Evolutionary conservation across 306 rosid species (phyloP), one percentile per base, ranked within the genome.

Genomic region (Fragaria nilgerrensis): DNA sequence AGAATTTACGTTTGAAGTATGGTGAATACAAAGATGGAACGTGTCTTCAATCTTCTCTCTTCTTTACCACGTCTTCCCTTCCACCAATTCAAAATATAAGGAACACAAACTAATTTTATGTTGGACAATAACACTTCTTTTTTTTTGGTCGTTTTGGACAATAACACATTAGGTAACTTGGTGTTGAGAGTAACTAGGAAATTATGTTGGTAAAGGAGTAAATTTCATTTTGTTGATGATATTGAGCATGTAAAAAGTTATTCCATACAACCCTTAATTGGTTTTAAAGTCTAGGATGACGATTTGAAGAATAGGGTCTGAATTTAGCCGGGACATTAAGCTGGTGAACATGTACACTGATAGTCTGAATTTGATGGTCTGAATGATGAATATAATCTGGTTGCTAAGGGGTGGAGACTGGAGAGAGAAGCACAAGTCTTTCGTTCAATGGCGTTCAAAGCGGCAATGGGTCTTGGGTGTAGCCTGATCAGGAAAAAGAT

Each of bases 401-500:
- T 80, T 58, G 22, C 23, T 3, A 58, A 47, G 8, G 74, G 75
- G 74, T 79, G 78, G 78, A 52, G 48, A 2, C 69, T 79, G 78
- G 78, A 52, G 48, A 2, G 74, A 53, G 61, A 53, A 79, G 69
- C 67, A 79, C 78, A 79, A 73, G 61, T 73, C 74, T 32, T 3
- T 73, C 75, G 39, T 53, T 25, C 82, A 79, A 53, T 15, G 52
- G 66, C 75, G 39, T 53, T 25, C 82, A 79, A 53, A n/a, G 52
- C 0, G 69, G 25, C 4, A 50, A 79, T 11, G 82, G 82, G 5
- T 34, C 34, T 15, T 79, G 82, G 82, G 69, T 63, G 70, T 50
- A 74, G 68, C 22, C 22, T 61, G 83, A 80, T 68, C 22, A 63
- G 41, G 25, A 73, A 19, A 37, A 22, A 56, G 15, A 22, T 10